Evolutionary conservation across 106 monocot species (phyloP), one percentile per base, ranked within the genome.

Genomic region (Allium fistulosum): DNA sequence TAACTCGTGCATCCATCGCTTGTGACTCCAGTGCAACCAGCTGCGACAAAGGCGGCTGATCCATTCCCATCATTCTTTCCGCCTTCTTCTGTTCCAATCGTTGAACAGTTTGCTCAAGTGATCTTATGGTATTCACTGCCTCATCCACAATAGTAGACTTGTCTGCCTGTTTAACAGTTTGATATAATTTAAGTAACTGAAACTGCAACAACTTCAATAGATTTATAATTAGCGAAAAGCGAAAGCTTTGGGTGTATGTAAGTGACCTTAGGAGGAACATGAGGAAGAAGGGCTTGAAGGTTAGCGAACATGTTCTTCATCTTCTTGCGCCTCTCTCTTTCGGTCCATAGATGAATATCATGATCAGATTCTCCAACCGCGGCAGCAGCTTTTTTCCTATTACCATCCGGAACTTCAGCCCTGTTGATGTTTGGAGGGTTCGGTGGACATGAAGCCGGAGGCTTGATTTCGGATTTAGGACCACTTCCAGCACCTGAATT

Each of bases 321-420:
- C 82, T 80, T 90, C 77, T 83, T 88, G 73, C 84, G 78, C 81
- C 88, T 70, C 72, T 85, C 85, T 46, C 81, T 66, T 75, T 87
- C 87, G 0, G 87, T 87, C 80, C 77, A 75, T 59, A 83, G 77
- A 62, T 87, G 87, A 26, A 83, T 70, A 65, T 83, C 87, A 47
- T 83, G 83, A 26, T 87, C 80, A 0, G 65, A 67, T 14, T 69
- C 71, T 17, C 64, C 69, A 1, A 28, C 57, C 5, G 16, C 50
- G 16, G 37, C 73, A 56, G 49, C 0, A 56, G 49, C 0, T 58
- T 22, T 14, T 14, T 37, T 13, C 4, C 37, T 66, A 46, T 17
- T 37, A 51, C 63, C 63, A 37, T 9, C 27, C 61, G 0, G 8
- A 46, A 2, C 7, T 51, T 9, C 0, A 28, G 15, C 59, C 17